A percentile compares a stretch with the other conserved stretches of the same genome.
Conservation (phyloP, 257 asterid species). For the Solanum chmielewskii region DNA sequence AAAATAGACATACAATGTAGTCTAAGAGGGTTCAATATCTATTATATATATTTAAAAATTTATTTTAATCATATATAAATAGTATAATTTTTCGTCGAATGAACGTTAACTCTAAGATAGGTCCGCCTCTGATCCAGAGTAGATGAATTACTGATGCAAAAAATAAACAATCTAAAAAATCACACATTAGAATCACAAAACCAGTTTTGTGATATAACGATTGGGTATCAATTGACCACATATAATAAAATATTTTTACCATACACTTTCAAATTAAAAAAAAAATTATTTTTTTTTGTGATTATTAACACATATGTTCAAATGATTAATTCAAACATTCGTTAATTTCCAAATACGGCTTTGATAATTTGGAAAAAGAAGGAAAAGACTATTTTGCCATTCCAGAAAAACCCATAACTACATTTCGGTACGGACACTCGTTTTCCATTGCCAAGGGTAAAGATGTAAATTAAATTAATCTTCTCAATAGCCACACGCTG, state of each 20-base stretch:
- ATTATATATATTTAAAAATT: too few species aligned
- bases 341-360: too few species aligned
- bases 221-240: too few species aligned
- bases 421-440: not conserved
- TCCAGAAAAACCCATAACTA: not conserved
- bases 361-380: not conserved
- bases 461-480: not conserved
- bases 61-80: too few species aligned
- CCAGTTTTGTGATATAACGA: not conserved
- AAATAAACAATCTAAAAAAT: not conserved
- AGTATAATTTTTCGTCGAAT: too few species aligned
- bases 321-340: too few species aligned
- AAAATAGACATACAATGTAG: too few species aligned
- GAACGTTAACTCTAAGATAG: accelerated
- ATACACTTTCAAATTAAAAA: too few species aligned
- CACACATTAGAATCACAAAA: not conserved
- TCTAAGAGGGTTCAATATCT: accelerated
- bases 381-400: not conserved
- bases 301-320: too few species aligned
- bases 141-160: not conserved
- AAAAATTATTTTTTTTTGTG: too few species aligned
- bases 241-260: too few species aligned
- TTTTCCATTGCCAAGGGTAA: not conserved
- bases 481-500: not conserved
- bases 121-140: not conserved